Base-by-base conservation (phyloP, 179 eudicot species). In the Camellia oleifera region DNA sequence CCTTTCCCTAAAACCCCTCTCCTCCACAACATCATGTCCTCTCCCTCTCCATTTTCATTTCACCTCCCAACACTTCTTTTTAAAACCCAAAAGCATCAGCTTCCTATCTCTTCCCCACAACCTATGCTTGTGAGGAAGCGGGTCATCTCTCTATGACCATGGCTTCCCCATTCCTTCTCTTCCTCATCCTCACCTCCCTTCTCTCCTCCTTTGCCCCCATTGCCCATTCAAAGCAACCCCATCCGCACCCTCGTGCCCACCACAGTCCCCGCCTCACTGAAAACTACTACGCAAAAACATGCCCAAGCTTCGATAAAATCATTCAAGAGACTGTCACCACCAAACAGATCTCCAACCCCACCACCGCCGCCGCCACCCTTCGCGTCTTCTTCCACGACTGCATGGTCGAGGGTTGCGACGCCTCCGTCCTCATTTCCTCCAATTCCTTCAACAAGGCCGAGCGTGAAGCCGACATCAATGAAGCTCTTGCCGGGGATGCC, bases 391-490 rank as follows among this genome's bases (percentile, higher is more conserved):
- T 84, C 84, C 86, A 84, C 77, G 86, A 84, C 75, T 84, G 84
- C 84, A 46, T 84, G 58, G 82, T 81, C 0, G 79, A 67, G 52
- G 86, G 86, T n/a, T 84, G 84, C 58, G 84, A 84, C 61, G 86
- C 82, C 26, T 84, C 86, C 58, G 64, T 81, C 64, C 69, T 84
- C 48, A 14, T 81, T 69, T 1, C 75, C 78, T 77, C 85, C 68
- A 78, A 72, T 26, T 5, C 78, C 64, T 57, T 50, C 78, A 66
- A 73, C 79, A 9, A 53, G 69, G 87, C 88, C 77, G 92, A 90
- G 64, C 87, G 84, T 52, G 91, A 86, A 76, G 78, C 88, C 45
- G 89, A 90, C 17, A 81, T 90, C 79, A 90, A 90, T 57, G 83
- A 80, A 64, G 83, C 89, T 62, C 88, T 90, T 67, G 63, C 46